phyloP scores from a whole-genome alignment of 345 rosid genomes.

The Rhodomyrtus tomentosa region DNA sequence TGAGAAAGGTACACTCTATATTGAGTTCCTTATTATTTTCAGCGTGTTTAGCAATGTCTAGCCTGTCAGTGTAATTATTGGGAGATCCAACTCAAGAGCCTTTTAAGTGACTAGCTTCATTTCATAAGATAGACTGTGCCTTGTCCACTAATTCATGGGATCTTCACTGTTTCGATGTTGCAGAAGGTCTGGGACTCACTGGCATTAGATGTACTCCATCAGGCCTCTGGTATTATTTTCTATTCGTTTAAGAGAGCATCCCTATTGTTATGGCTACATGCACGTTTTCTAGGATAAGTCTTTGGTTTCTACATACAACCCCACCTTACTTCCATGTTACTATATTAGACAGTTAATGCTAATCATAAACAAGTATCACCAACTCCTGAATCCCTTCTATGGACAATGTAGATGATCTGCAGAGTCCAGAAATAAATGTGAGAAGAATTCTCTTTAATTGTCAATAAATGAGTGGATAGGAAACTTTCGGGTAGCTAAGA shows the following conservation, averaged over 20 bases:
- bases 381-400: neutral
- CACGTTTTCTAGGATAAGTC: neutral
- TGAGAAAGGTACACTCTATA: slow-evolving; percentile 55
- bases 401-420: neutral
- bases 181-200: slow-evolving; percentile 86
- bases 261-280: neutral
- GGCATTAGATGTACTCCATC: slow-evolving; percentile 67
- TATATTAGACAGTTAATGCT: neutral
- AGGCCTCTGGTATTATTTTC: slow-evolving; percentile 69
- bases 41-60: neutral
- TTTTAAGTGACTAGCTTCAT: neutral
- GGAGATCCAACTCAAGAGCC: neutral
- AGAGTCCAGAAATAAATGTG: neutral
- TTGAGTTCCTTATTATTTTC: neutral
- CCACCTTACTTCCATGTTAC: neutral
- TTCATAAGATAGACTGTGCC: neutral
- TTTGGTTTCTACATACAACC: neutral
- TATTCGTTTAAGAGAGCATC: neutral
- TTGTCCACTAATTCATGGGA: neutral
- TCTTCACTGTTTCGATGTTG: neutral
- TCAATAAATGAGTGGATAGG: neutral
- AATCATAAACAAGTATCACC: neutral
- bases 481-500: neutral
- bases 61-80: neutral
- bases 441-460: neutral